Evolutionary conservation across 371 early-diverging fungal species (phyloP).

Genomic region (Syncephalastrum racemosum): DNA sequence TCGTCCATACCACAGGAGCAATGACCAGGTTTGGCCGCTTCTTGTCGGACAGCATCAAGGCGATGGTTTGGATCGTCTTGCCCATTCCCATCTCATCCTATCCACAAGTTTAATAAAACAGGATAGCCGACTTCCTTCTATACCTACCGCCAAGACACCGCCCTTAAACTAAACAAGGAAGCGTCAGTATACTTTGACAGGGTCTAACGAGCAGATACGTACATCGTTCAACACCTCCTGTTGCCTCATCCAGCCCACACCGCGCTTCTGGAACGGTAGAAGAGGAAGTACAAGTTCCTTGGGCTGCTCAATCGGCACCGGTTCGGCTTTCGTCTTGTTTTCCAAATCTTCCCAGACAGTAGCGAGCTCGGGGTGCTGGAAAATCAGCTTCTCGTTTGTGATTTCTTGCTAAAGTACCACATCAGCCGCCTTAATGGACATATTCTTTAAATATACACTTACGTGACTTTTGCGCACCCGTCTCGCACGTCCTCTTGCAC

Average conservation of each 20-base stretch:
- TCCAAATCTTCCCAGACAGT: slow-evolving; percentile 73
- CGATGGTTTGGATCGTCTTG: slow-evolving; percentile 97
- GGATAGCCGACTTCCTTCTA: not conserved
- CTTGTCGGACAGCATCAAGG: slow-evolving; percentile 69
- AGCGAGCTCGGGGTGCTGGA: slow-evolving; percentile 62
- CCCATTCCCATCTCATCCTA: slow-evolving; percentile 98
- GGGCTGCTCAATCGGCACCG: slow-evolving; percentile 68
- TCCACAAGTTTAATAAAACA: not conserved
- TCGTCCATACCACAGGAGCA: slow-evolving; percentile 67
- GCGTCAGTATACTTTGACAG: too few species aligned
- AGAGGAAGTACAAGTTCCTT: slow-evolving; percentile 69
- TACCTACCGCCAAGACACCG: slow-evolving; percentile 72
- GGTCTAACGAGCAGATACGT: too few species aligned
- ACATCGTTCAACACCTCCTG: slow-evolving; percentile 64
- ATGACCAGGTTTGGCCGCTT: slow-evolving; percentile 82
- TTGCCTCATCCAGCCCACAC: slow-evolving; percentile 79
- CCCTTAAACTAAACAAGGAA: slow-evolving; percentile 68
- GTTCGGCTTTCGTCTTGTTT: slow-evolving; percentile 26
- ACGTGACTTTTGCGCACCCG: too few species aligned
- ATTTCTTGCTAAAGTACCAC: slow-evolving; percentile 1
- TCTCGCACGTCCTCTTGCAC: too few species aligned
- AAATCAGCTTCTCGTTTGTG: slow-evolving; percentile 27
- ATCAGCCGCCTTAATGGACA: too few species aligned
- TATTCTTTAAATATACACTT: too few species aligned
- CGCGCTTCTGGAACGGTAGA: slow-evolving; percentile 88